phyloP scores from a whole-genome alignment of 129 eudicot genomes.

The Rutidosis leptorrhynchoides region DNA sequence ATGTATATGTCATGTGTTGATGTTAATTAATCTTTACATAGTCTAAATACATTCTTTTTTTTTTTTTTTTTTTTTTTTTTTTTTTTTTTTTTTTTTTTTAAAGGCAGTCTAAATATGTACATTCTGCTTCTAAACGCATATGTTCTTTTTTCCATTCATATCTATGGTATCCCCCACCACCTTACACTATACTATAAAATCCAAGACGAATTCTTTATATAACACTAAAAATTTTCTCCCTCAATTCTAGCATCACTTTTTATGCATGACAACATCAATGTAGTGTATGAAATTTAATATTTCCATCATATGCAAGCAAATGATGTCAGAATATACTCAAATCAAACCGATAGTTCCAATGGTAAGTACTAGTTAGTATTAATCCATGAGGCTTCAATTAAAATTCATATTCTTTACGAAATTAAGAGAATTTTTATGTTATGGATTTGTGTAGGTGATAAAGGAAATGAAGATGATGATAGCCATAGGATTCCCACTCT shows the following conservation, averaged over 20 bases:
- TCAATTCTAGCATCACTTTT: constrained; percentile 11
- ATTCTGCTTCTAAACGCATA: constrained; percentile 24
- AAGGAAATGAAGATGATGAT: constrained; percentile 72
- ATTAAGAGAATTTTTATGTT: constrained; percentile 7
- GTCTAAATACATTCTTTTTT: constrained; percentile 23
- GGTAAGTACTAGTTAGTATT: constrained; percentile 35
- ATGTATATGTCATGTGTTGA: constrained; percentile 28
- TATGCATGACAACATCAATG: constrained; percentile 33
- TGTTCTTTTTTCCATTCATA: constrained; percentile 30
- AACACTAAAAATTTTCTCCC: constrained; percentile 30
- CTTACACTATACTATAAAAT: constrained; percentile 51
- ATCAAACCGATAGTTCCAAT: constrained; percentile 43
- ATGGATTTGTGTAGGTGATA: constrained; percentile 47
- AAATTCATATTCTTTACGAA: constrained; percentile 4
- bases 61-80: too few species aligned
- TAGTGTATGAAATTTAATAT: constrained; percentile 26
- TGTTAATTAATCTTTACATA: constrained; percentile 15
- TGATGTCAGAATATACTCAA: constrained; percentile 38
- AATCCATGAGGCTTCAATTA: constrained; percentile 27
- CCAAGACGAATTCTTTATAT: constrained; percentile 25
- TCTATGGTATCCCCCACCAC: constrained; percentile 31
- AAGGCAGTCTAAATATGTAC: too few species aligned
- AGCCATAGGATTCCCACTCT: constrained; percentile 66
- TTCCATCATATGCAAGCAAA: constrained; percentile 40
- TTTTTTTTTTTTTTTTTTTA: too few species aligned